Evolutionary conservation across 2,329 filamentous ascomycete genomes (phyloP), one percentile per base, ranked within the genome.

Genomic region (Stachybotrys elegans): DNA sequence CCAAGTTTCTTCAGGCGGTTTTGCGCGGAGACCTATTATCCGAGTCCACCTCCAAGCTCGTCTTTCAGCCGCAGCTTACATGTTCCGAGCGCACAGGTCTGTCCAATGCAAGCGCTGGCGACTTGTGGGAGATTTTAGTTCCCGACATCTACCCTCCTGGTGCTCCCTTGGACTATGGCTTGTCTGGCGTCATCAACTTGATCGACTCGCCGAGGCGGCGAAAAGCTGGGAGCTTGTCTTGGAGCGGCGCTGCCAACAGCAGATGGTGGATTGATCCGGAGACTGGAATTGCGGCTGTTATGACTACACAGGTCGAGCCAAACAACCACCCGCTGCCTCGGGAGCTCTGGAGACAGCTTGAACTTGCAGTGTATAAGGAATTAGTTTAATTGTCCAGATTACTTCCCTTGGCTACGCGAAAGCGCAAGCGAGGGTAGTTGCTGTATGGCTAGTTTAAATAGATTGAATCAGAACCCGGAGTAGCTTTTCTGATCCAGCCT

Each of bases 1-100:
- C 53, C 16, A 55, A 44, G 36, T 46, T 61, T 3, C 37, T 65
- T 35, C 52, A 50, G 39, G 55, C 45, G 5, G 27, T 63, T 32
- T 46, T 65, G 5, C 46, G 48, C 13, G 47, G 44, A 2, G 43
- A 40, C 3, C 22, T 61, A 6, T 37, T 64, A 22, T 44, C 37
- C 8, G 36, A 43, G 39, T 51, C 51, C 22, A 55, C 53, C 4
- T 48, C 49, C 13, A 43, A 52, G 7, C 51, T 56, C 45, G 58
- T 66, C 51, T 53, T 65, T 20, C 29, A 45, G 12, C 61, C 61
- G 43, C 63, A 66, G 48, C 48, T 67, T 4, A 40, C 22, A 12
- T n/a, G 22, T n/a, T 9, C 14, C 17, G 38, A 40, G 22, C 5
- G 16, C 22, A 23, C 13, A 14, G 22, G 22, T 9, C 23, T 40